Percentiles rank a stretch among this genome's conserved stretches.
Conservation (phyloP, 2,329 filamentous ascomycete genomes). For the Ascochyta viciae-villosae region DNA sequence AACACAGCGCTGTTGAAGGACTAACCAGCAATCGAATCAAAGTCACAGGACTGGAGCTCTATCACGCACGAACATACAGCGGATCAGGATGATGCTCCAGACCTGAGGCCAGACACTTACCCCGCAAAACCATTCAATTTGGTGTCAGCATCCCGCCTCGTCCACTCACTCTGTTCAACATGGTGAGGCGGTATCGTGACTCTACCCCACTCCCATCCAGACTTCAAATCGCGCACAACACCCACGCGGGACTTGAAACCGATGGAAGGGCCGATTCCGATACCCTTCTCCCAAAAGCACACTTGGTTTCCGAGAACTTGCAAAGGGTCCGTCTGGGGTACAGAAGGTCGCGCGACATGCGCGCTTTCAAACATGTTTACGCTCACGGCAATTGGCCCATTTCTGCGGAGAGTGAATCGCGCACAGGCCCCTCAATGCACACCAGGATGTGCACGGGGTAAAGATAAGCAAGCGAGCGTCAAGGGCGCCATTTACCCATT, state of each 20-base stretch:
- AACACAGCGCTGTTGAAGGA: neutral
- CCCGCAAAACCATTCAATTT: conserved; percentile 1
- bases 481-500: conserved; percentile 11
- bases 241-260: neutral
- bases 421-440: conserved; percentile 1
- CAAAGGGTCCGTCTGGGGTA: conserved; percentile 15
- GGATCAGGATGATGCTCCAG: conserved; percentile 1
- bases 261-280: neutral
- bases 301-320: neutral
- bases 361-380: neutral
- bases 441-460: conserved; percentile 8
- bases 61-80: neutral
- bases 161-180: neutral
- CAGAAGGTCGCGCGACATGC: conserved; percentile 2
- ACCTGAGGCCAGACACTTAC: neutral
- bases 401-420: neutral
- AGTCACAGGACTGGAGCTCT: neutral
- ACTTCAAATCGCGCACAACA: neutral
- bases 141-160: neutral
- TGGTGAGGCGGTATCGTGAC: neutral
- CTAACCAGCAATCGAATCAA: too few species aligned
- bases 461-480: conserved; percentile 13
- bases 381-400: conserved; percentile 9
- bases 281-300: neutral
- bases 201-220: neutral